Base-by-base conservation (phyloP, 2,329 filamentous ascomycete genomes). In the Fusarium penzigii region DNA sequence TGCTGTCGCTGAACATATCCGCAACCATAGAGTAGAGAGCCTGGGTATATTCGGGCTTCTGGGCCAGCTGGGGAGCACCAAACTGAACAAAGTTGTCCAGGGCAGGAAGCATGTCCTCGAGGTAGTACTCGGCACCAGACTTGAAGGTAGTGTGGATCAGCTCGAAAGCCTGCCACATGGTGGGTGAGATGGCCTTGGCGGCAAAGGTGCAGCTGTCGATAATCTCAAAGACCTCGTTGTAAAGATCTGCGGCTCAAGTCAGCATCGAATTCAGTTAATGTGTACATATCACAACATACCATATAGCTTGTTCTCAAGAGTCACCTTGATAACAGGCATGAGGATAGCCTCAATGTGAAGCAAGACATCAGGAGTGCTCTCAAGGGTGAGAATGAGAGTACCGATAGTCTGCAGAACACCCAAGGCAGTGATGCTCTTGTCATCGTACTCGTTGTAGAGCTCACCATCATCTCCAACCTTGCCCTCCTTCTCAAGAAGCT, bases 171-270 rank as follows among this genome's bases (percentile, higher is more conserved):
- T 93, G 87, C 94, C 94, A 99, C 94, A 99, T 99, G 40, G 90
- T 96, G 10, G 88, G 85, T 1, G 94, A 97, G 62, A 99, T 97
- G 52, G 85, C 84, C 79, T 97, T 99, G 56, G 94, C 93, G 11
- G 94, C 91, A 70, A 97, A 99, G 8, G 94, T 99, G 79, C 94
- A 99, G 79, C 92, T 97, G 72, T 99, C 94, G 64, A 99, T 96
- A 65, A 99, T 99, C 75, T 99, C 94, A 63, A 99, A 99, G 6
- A 97, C 86, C 70, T 99, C 94, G 70, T 97, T 99, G 73, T 97
- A 99, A 17, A 99, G 78, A 72, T 99, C 88, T 88, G 20, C 7
- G 20, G 20, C n/a, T 25, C 4, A 25, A 25, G 20, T 25, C 7
- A 25, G 20, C 20, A 46, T 7, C n/a, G 5, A 45, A 39, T 49